Conservation (phyloP, 192 early-diverging fungal genomes). For the Coemansia sp. region DNA sequence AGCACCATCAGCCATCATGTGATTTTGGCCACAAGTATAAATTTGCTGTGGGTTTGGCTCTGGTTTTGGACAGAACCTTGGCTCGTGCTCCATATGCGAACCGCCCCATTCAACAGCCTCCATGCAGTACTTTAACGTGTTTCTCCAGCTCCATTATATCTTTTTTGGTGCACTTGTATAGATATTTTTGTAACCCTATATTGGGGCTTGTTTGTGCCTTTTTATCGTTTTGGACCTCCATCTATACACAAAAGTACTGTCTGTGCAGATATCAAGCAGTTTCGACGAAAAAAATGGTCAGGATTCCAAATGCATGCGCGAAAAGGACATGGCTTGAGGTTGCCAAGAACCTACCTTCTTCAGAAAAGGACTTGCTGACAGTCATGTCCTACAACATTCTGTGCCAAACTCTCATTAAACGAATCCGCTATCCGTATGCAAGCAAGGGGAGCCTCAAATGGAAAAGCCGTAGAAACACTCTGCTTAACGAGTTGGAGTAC, state of each 20-base stretch:
- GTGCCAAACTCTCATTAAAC: conserved; percentile 57
- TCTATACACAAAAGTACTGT: not conserved
- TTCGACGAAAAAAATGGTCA: not conserved
- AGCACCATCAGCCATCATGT: not conserved
- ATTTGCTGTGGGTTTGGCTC: not conserved
- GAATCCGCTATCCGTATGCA: conserved; percentile 59
- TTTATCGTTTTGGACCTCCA: not conserved
- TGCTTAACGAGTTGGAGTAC: conserved; percentile 53
- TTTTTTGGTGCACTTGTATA: not conserved
- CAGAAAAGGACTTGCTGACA: conserved; percentile 25
- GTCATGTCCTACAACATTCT: conserved; percentile 66
- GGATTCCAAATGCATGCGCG: conserved; percentile 24
- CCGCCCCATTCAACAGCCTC: not conserved
- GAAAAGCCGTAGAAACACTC: conserved; percentile 52
- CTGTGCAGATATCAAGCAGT: not conserved
- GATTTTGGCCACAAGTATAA: conserved; percentile 11
- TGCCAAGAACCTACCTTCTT: not conserved
- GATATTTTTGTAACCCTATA: too few relatives aligned
- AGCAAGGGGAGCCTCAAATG: conserved; percentile 56
- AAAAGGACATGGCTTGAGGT: conserved; percentile 37
- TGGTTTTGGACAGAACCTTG: too few relatives aligned
- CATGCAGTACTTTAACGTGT: too few relatives aligned
- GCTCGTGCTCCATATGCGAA: too few relatives aligned
- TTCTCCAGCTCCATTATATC: too few relatives aligned
- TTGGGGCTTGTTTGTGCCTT: not conserved